Base-by-base conservation (phyloP, 1,139 yeast species). In the Zygoascus sp. region DNA sequence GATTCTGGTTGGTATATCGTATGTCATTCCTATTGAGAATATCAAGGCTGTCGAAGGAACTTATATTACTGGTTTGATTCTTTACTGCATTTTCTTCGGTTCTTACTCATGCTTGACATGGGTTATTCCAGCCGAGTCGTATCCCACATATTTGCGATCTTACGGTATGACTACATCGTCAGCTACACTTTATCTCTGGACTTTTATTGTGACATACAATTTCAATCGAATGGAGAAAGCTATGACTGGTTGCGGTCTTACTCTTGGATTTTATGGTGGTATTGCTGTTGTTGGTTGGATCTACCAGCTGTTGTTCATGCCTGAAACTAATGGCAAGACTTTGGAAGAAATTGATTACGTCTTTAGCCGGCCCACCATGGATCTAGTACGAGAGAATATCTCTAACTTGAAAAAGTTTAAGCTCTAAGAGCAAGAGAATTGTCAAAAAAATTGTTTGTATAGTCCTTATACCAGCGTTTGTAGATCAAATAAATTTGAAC, bases 231-330 rank as follows among this genome's bases (percentile, higher is more conserved):
- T 80, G 84, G 68, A 74, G 53, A 55, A 60, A 1, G 78, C 80
- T 1, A 69, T 80, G 72, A 76, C 82, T 3, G 70, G 75, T 56
- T 75, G 81, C 7, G 84, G 84, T 32, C 68, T 80, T 53, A 73
- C 80, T 5, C 64, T 79, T 44, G 83, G 84, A 1, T 79, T 79
- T 70, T 79, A 77, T 57, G 84, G 83, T 46, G 84, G 83, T 44
- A 72, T 79, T 57, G 81, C 81, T 1, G 72, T 76, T 50, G 50
- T 79, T 22, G 83, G 82, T 36, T 69, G 76, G 61, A 59, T 78
- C 48, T 79, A 79, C 65, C 83, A 79, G 64, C 53, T 75, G 44
- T 46, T 61, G 42, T 61, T 59, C 52, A 59, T 62, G 62, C 81
- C 81, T 17, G 52, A 49, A 35, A 49, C 52, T 10, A 44, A 49